Conservation (phyloP, 2,329 filamentous ascomycete species). For the Beauveria sp. region DNA sequence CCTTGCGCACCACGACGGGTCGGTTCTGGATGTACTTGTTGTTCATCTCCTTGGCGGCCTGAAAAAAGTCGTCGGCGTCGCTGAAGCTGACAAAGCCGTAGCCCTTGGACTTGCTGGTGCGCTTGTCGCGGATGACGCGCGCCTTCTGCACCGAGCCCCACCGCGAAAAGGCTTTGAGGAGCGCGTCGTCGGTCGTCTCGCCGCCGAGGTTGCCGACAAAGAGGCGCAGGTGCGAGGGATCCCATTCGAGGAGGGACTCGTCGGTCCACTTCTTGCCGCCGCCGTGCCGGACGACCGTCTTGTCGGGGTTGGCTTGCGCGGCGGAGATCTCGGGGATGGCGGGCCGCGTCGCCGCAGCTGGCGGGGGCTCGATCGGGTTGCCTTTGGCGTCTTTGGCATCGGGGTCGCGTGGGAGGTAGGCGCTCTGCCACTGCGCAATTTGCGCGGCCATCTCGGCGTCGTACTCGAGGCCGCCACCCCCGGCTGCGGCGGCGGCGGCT, state of each 20-base stretch:
- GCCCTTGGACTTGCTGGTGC: constrained; percentile 91
- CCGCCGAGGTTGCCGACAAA: constrained; percentile 96
- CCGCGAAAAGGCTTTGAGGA: constrained; percentile 85
- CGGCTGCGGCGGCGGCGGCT: constrained; percentile 8
- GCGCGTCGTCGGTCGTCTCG: constrained; percentile 92
- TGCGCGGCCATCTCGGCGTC: constrained; percentile 83
- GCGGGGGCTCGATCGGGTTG: constrained; percentile 11
- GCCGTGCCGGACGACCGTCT: constrained; percentile 79
- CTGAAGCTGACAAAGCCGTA: constrained; percentile 96
- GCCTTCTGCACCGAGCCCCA: constrained; percentile 89
- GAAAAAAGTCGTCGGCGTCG: constrained; percentile 93
- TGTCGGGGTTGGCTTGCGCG: constrained; percentile 45
- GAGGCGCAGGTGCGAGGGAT: constrained; percentile 85
- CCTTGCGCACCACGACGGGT: constrained; percentile 78
- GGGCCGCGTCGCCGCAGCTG: constrained; percentile 15
- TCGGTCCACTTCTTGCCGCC: constrained; percentile 94
- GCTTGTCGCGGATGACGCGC: constrained; percentile 88
- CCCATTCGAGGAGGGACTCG: constrained; percentile 84
- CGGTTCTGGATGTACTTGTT: constrained; percentile 99
- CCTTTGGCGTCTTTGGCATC: constrained; percentile 30
- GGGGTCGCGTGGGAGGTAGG: constrained; percentile 54
- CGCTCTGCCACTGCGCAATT: constrained; percentile 91
- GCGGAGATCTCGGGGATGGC: constrained; percentile 28
- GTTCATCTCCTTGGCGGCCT: constrained; percentile 95
- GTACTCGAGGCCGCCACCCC: constrained; percentile 25